Percentiles rank a stretch among this genome's conserved stretches.
Conservation (phyloP, 2,329 filamentous ascomycete species). For the Colletotrichum sp. region DNA sequence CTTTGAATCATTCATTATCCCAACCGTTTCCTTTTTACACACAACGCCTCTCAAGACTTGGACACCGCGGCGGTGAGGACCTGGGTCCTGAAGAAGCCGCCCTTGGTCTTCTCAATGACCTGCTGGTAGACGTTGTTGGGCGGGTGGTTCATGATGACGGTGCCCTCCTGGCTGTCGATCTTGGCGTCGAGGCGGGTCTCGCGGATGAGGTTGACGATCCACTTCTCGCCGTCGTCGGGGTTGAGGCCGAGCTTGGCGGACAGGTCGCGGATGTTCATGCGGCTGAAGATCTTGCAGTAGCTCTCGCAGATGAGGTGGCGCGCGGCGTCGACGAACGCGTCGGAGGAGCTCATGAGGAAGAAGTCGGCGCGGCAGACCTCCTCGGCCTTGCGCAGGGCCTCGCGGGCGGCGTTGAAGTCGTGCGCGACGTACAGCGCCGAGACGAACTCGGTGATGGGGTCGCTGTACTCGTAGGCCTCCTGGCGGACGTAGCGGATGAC, state of each 20-base stretch:
- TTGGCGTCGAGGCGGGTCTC: conserved; percentile 98
- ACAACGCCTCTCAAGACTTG: conserved; percentile 37
- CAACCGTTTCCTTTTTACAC: background rate
- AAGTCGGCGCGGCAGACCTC: conserved; percentile 93
- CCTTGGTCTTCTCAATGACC: conserved; percentile 99
- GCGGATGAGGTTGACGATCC: conserved; percentile 99
- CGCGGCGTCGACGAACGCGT: conserved; percentile 91
- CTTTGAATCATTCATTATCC: background rate
- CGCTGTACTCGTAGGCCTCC: conserved; percentile 96
- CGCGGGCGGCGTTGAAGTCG: conserved; percentile 90
- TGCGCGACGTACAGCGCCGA: conserved; percentile 90
- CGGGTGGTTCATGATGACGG: conserved; percentile 99
- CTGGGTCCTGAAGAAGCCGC: conserved; percentile 97
- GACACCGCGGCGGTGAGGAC: conserved; percentile 77
- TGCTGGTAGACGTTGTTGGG: conserved; percentile 99
- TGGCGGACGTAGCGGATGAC: conserved; percentile 94
- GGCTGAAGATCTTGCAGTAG: conserved; percentile 99
- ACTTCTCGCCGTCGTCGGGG: conserved; percentile 97
- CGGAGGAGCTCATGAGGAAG: conserved; percentile 86
- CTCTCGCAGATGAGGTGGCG: conserved; percentile 97
- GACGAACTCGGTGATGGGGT: conserved; percentile 95
- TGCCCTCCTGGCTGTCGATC: conserved; percentile 99
- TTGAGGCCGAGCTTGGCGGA: conserved; percentile 90
- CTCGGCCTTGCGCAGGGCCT: conserved; percentile 88
- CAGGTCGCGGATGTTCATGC: conserved; percentile 97